phyloP scores from a whole-genome alignment of 352 stramenopile species.

The Pythium sukuiense region DNA sequence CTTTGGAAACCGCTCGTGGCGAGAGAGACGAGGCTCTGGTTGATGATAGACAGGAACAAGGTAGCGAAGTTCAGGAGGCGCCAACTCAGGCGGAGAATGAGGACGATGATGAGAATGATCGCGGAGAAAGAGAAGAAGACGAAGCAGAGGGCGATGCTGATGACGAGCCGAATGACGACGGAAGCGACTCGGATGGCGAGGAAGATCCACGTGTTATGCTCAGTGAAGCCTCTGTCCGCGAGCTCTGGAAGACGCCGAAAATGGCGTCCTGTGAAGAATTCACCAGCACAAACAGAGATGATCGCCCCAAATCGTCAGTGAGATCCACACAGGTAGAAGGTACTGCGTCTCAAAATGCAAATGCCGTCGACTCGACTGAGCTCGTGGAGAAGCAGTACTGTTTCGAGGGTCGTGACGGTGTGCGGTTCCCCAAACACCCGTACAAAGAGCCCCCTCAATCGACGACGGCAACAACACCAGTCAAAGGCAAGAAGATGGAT shows the following conservation, averaged over 20 bases:
- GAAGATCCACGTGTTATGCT: background rate
- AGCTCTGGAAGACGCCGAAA: background rate
- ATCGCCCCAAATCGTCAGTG: background rate
- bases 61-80: background rate
- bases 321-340: no score
- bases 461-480: background rate
- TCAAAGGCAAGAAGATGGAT: constrained; percentile 7
- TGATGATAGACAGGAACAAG: background rate
- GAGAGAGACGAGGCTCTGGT: background rate
- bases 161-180: constrained; percentile 46
- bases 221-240: background rate
- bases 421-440: constrained; percentile 36
- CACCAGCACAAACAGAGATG: background rate
- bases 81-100: no score
- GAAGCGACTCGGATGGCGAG: constrained; percentile 41
- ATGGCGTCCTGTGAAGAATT: background rate
- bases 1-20: background rate
- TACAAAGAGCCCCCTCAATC: background rate
- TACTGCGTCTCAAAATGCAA: no score
- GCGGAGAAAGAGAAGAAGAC: constrained; percentile 9
- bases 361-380: background rate
- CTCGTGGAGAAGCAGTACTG: constrained; percentile 20
- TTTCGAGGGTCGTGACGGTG: constrained; percentile 26
- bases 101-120: background rate
- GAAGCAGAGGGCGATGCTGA: constrained; percentile 25